Evolutionary conservation across 495 filamentous ascomycete genomes (phyloP).

Genomic region (Daldinia concentrica): DNA sequence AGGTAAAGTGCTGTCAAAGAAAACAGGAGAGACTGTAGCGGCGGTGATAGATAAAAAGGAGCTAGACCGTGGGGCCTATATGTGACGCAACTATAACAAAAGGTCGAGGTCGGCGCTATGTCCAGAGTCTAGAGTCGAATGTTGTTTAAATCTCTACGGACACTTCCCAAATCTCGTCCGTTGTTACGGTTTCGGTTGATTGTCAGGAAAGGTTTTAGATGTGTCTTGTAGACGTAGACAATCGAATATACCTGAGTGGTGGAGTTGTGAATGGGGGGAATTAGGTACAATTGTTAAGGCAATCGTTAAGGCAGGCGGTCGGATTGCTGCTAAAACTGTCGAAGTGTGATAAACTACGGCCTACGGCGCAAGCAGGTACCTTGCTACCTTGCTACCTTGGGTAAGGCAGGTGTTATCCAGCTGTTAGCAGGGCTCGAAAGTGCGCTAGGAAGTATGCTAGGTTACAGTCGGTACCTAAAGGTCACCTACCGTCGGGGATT

Average conservation of each 20-base stretch:
- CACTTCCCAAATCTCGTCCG: conserved; percentile 15
- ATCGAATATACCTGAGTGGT: conserved; percentile 36
- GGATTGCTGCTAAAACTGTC: conserved; percentile 26
- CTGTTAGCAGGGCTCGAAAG: background rate
- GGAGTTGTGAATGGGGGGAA: conserved; percentile 32
- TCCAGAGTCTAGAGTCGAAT: background rate
- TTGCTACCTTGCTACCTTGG: background rate
- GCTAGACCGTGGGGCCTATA: conserved; percentile 36
- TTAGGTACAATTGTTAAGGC: conserved; percentile 33
- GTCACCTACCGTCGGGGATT: background rate
- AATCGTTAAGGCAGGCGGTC: conserved; percentile 30
- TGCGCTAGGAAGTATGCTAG: background rate
- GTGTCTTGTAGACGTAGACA: conserved; percentile 34
- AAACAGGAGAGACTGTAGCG: conserved; percentile 6
- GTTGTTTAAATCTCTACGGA: conserved; percentile 8
- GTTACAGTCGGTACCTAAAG: conserved; percentile 1
- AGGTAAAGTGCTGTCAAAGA: conserved; percentile 18
- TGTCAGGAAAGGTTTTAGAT: conserved; percentile 30
- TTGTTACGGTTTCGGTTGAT: conserved; percentile 23
- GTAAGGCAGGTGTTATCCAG: conserved; percentile 10
- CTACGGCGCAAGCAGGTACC: background rate
- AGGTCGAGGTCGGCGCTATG: conserved; percentile 31
- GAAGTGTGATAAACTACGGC: background rate
- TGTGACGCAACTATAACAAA: conserved; percentile 40
- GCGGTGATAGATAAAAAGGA: conserved; percentile 31